Conservation (phyloP, 768 basidiomycete genomes). For the Hebeloma cylindrosporum region DNA sequence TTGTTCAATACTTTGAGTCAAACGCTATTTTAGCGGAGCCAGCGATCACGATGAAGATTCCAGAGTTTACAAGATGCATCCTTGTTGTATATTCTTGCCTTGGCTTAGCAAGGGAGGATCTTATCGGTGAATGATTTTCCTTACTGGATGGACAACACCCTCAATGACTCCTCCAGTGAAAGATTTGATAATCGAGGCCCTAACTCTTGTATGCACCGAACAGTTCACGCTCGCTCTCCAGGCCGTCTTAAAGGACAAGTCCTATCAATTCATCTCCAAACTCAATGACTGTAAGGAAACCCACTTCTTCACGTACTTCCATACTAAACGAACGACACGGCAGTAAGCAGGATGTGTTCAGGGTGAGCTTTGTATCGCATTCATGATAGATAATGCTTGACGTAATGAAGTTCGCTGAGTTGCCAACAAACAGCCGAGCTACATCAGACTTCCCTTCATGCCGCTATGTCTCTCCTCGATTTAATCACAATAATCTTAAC, state of each 20-base stretch:
- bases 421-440: no score
- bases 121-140: conserved; percentile 9
- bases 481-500: conserved; percentile 12
- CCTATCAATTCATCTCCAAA: conserved; percentile 24
- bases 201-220: conserved; percentile 11
- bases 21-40: conserved; percentile 11
- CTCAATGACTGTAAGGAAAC: conserved; percentile 33
- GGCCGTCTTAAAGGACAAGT: conserved; percentile 9
- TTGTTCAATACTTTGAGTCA: conserved; percentile 24
- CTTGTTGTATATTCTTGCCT: conserved; percentile 31
- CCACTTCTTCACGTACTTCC: background rate
- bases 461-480: conserved; percentile 7
- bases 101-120: conserved; percentile 19
- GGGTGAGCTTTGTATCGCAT: no score
- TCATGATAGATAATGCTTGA: no score
- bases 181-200: conserved; percentile 18
- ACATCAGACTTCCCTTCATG: background rate
- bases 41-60: conserved; percentile 15
- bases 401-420: no score
- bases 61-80: conserved; percentile 28
- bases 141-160: background rate
- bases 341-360: no score
- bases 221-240: conserved; percentile 7
- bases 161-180: conserved; percentile 12
- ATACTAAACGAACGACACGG: background rate